Evolutionary conservation across 495 filamentous ascomycete species (phyloP).

Genomic region (Rostrohypoxylon terebratum): DNA sequence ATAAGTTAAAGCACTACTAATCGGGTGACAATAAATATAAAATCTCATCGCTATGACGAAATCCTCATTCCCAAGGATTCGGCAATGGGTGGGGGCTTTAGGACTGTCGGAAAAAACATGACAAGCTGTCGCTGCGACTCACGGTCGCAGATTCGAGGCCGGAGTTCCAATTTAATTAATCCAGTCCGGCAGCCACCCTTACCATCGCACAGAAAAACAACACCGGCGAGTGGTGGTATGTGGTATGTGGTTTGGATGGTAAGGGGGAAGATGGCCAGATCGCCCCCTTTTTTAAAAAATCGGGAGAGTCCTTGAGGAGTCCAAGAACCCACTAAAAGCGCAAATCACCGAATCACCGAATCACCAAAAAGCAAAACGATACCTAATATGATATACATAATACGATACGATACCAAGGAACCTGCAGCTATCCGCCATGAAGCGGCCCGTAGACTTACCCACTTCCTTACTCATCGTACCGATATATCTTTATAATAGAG

Average conservation of each 20-base stretch:
- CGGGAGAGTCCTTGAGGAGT: background rate
- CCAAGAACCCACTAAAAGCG: background rate
- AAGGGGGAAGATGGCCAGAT: background rate
- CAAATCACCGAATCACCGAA: slow-evolving; percentile 2
- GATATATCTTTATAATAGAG: slow-evolving; percentile 17
- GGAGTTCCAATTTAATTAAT: slow-evolving; percentile 21
- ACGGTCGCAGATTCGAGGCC: slow-evolving; percentile 36
- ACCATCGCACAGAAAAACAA: slow-evolving; percentile 14
- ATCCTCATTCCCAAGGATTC: slow-evolving; percentile 40
- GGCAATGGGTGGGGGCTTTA: slow-evolving; percentile 40
- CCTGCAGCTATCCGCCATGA: slow-evolving; percentile 18
- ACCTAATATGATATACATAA: background rate
- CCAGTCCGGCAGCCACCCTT: slow-evolving; percentile 13
- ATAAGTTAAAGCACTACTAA: background rate
- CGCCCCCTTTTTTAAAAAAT: slow-evolving; percentile 10
- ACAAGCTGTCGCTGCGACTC: slow-evolving; percentile 28
- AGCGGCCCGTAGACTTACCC: slow-evolving; percentile 7
- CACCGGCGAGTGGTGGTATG: background rate
- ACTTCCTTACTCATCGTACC: slow-evolving; percentile 24
- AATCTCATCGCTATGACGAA: slow-evolving; percentile 28
- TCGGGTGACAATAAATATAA: slow-evolving; percentile 15
- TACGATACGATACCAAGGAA: slow-evolving; percentile 3
- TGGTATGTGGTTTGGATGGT: background rate
- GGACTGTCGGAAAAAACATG: slow-evolving; percentile 29
- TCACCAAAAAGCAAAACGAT: slow-evolving; percentile 15